A percentile compares a stretch with the other conserved stretches of the same genome.
Conservation (phyloP, 257 asterid species). For the Nicotiana sylvestris region DNA sequence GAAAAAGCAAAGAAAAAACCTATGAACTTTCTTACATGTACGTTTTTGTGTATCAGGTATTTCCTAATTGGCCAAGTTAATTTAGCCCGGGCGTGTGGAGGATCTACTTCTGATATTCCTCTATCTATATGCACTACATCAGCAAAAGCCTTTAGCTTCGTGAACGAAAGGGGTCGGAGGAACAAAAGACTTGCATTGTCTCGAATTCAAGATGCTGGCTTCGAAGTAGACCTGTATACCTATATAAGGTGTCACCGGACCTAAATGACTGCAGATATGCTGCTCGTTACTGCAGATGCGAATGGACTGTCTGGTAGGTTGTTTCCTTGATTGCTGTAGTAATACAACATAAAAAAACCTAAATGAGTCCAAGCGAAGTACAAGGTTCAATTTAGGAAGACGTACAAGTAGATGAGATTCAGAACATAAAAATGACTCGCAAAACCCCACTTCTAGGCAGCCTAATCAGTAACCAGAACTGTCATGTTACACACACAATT, state of each 20-base stretch:
- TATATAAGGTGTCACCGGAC: slow-evolving; percentile 13
- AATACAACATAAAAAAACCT: not conserved
- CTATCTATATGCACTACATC: slow-evolving; percentile 20
- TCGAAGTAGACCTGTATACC: slow-evolving; percentile 27
- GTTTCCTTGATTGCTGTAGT: slow-evolving; percentile 45
- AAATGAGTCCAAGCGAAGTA: not conserved
- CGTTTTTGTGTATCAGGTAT: slow-evolving; percentile 29
- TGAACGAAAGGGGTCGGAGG: slow-evolving; percentile 13
- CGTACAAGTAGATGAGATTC: not conserved
- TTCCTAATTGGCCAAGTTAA: slow-evolving; percentile 4
- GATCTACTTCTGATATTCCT: slow-evolving; percentile 23
- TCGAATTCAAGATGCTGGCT: slow-evolving; percentile 28
- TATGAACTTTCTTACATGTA: slow-evolving; percentile 28
- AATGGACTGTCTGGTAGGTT: slow-evolving; percentile 79
- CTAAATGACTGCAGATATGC: slow-evolving; percentile 56
- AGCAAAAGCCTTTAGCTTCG: slow-evolving; percentile 27
- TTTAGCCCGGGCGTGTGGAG: slow-evolving; percentile 24
- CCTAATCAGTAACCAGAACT: not conserved
- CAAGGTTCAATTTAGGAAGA: not conserved
- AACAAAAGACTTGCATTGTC: slow-evolving; percentile 24
- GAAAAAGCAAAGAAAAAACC: slow-evolving; percentile 7
- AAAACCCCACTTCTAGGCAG: not conserved
- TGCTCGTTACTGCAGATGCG: slow-evolving; percentile 41
- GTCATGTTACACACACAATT: not conserved
- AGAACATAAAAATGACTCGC: not conserved